A percentile compares a stretch with the other conserved stretches of the same genome.
Conservation (phyloP, 2,329 filamentous ascomycete genomes). For the Colletotrichum sp. region DNA sequence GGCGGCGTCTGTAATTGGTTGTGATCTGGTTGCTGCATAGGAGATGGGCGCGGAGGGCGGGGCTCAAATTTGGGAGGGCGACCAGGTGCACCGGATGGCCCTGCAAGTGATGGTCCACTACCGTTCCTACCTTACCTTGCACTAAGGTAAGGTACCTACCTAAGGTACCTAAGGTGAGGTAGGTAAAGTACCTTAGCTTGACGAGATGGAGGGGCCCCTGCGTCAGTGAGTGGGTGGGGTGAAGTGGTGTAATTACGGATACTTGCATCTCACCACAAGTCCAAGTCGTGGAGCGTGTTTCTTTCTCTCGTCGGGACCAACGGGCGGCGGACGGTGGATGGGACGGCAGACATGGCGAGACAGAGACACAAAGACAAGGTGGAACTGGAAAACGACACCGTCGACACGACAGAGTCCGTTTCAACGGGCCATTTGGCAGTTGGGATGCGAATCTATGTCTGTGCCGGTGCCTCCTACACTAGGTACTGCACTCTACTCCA, state of each 20-base stretch:
- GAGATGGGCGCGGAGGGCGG: background rate
- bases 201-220: background rate
- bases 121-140: no score
- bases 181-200: background rate
- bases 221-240: background rate
- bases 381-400: background rate
- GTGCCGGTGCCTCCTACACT: background rate
- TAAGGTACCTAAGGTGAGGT: background rate
- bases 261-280: background rate
- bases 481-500: background rate
- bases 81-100: background rate
- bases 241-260: background rate
- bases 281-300: background rate
- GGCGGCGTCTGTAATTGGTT: constrained; percentile 3
- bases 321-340: background rate
- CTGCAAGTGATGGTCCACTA: background rate
- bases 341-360: background rate
- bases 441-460: background rate
- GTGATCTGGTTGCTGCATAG: background rate
- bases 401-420: background rate
- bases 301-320: background rate
- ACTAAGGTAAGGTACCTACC: background rate
- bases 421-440: background rate
- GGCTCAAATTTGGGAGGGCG: background rate
- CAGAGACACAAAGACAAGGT: background rate